Percentiles rank a stretch among this genome's conserved stretches.
These are phyloP conservation scores for Pyrenopolyporus hunteri DNA, from an alignment of 495 filamentous ascomycete species.

Conservation along the genomic window DNA sequence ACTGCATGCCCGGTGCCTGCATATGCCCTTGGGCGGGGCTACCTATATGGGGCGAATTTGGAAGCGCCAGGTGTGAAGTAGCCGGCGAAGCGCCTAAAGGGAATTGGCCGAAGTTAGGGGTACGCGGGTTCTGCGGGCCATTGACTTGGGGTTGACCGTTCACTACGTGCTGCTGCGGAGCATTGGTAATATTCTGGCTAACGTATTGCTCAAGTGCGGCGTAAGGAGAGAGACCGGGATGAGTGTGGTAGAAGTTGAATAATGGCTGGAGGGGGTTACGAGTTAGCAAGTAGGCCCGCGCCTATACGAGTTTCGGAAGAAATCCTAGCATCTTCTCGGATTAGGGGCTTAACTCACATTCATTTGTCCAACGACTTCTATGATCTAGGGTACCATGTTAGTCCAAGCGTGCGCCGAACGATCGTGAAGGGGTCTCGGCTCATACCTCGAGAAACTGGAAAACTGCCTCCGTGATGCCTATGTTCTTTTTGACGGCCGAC, in stretches of 20 bases:
- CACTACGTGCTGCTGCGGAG: slow-evolving; percentile 36
- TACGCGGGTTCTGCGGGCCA: slow-evolving; percentile 46
- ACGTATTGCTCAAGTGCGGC: slow-evolving; percentile 68
- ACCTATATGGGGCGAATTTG: slow-evolving; percentile 64
- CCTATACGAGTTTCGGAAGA: neutral
- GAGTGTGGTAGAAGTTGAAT: slow-evolving; percentile 64
- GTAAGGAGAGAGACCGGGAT: slow-evolving; percentile 64
- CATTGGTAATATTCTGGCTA: slow-evolving; percentile 43
- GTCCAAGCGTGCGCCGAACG: neutral
- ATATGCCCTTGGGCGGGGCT: slow-evolving; percentile 65
- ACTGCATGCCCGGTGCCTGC: slow-evolving; percentile 70
- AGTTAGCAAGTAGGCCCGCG: slow-evolving; percentile 6
- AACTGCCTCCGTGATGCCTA: slow-evolving; percentile 65
- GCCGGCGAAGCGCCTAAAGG: slow-evolving; percentile 61
- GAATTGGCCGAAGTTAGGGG: slow-evolving; percentile 59
- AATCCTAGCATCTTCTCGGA: neutral
- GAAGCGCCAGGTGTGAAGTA: slow-evolving; percentile 59
- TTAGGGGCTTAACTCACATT: slow-evolving; percentile 45
- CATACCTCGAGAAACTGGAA: slow-evolving; percentile 74
- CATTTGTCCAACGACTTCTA: slow-evolving; percentile 79
- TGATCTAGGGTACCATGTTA: slow-evolving; percentile 55
- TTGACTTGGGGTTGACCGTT: slow-evolving; percentile 51
- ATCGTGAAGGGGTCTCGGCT: neutral
- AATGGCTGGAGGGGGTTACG: slow-evolving; percentile 48
- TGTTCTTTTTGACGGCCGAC: slow-evolving; percentile 64